A percentile compares a stretch with the other conserved stretches of the same genome.
These are phyloP conservation scores for Stellera chamaejasme DNA, from an alignment of 345 rosid genomes.

Conservation along the genomic window DNA sequence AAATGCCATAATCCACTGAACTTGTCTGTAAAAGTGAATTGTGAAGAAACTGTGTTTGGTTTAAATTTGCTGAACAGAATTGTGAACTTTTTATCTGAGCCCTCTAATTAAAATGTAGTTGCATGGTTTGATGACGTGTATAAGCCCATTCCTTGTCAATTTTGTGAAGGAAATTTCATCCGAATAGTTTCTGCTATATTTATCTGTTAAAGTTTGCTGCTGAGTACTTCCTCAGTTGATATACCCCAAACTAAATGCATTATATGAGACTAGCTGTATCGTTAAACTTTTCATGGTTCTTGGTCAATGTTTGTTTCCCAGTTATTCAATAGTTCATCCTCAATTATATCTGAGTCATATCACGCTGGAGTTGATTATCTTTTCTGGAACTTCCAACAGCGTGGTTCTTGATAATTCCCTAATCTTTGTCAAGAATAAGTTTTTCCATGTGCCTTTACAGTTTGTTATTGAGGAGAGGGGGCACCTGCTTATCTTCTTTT, in stretches of 20 bases:
- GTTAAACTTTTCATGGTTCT: too few relatives aligned
- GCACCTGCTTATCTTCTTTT: too few relatives aligned
- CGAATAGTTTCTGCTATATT: slow-evolving; percentile 7
- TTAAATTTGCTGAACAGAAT: slow-evolving; percentile 74
- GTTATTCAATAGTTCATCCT: too few relatives aligned
- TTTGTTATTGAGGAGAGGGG: too few relatives aligned
- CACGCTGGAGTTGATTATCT: too few relatives aligned
- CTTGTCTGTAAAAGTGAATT: slow-evolving; percentile 59
- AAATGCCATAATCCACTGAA: slow-evolving; percentile 67
- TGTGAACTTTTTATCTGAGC: slow-evolving; percentile 55
- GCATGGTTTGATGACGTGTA: slow-evolving; percentile 1
- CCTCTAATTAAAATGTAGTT: slow-evolving; percentile 5
- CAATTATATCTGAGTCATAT: too few relatives aligned
- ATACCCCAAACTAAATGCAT: slow-evolving; percentile 7
- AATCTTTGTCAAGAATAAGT: too few relatives aligned
- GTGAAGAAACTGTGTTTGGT: slow-evolving; percentile 93
- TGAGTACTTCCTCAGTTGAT: not conserved
- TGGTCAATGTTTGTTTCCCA: too few relatives aligned
- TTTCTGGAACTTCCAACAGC: too few relatives aligned
- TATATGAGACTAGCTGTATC: slow-evolving; percentile 7
- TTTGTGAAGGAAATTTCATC: not conserved
- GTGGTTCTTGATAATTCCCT: too few relatives aligned
- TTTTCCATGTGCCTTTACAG: too few relatives aligned
- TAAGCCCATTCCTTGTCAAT: not conserved
- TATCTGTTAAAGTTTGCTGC: not conserved